phyloP scores from a whole-genome alignment of 257 asterid species.

The Hygrophila difformis region DNA sequence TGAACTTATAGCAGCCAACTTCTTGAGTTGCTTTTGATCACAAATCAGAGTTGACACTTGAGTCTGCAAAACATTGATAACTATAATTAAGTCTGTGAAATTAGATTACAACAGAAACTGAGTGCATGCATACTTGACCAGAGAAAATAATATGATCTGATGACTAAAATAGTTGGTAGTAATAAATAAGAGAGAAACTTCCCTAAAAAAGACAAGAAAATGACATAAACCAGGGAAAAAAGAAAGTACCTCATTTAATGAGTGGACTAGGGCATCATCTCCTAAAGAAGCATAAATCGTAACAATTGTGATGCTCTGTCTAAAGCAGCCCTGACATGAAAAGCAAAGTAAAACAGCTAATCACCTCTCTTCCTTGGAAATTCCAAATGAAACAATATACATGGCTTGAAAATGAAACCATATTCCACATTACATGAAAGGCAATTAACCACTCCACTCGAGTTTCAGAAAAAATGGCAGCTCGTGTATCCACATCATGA shows the following conservation, averaged over 20 bases:
- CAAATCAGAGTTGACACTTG: slow-evolving; percentile 96
- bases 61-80: slow-evolving; percentile 44
- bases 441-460: background rate
- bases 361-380: background rate
- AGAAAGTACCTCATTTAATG: slow-evolving; percentile 67
- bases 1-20: slow-evolving; percentile 63
- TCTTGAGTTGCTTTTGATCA: slow-evolving; percentile 81
- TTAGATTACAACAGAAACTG: background rate
- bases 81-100: background rate
- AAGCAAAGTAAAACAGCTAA: slow-evolving; percentile 9
- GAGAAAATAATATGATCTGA: background rate
- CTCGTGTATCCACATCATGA: background rate
- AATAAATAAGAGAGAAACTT: background rate
- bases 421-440: background rate
- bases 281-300: slow-evolving; percentile 89
- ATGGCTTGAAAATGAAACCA: background rate
- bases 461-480: background rate
- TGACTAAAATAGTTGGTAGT: background rate
- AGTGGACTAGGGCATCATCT: slow-evolving; percentile 80
- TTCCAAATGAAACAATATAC: background rate
- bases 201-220: background rate
- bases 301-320: slow-evolving; percentile 79
- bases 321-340: slow-evolving; percentile 65
- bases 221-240: background rate
- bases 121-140: background rate